Percentiles rank a stretch among this genome's conserved stretches.
These are phyloP conservation scores for Phytophthora pini DNA, from an alignment of 352 stramenopile genomes.

Conservation along the genomic window DNA sequence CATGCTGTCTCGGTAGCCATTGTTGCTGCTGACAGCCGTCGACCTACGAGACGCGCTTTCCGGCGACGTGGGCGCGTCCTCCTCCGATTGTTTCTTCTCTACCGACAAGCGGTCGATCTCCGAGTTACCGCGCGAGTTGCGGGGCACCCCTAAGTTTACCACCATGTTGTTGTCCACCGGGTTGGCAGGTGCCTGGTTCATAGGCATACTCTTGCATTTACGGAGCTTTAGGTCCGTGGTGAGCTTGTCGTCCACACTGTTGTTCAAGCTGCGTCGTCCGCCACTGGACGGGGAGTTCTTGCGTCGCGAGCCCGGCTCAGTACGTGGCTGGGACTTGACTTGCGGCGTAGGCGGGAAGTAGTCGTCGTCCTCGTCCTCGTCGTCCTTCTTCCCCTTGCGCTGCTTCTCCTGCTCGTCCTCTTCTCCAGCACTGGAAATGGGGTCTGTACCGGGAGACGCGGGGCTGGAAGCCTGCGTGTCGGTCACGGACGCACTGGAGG, in stretches of 20 bases:
- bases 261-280: slow-evolving; percentile 28
- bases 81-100: slow-evolving; percentile 31
- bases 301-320: slow-evolving; percentile 3
- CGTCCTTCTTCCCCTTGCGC: slow-evolving; percentile 22
- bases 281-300: slow-evolving; percentile 17
- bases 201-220: slow-evolving; percentile 42
- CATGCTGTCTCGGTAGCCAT: slow-evolving; percentile 67
- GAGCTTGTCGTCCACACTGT: slow-evolving; percentile 22
- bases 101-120: slow-evolving; percentile 49
- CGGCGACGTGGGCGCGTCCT: slow-evolving; percentile 21
- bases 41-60: slow-evolving; percentile 5
- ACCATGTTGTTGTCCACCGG: slow-evolving; percentile 31
- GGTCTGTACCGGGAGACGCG: slow-evolving; percentile 34
- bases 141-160: slow-evolving; percentile 34
- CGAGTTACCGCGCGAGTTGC: slow-evolving; percentile 42
- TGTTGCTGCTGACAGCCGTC: slow-evolving; percentile 17
- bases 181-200: slow-evolving; percentile 33
- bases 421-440: slow-evolving; percentile 31
- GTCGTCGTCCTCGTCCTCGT: slow-evolving; percentile 40
- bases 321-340: slow-evolving; percentile 13
- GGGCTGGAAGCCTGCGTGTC: slow-evolving; percentile 36
- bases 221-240: slow-evolving; percentile 27
- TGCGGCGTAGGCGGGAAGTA: slow-evolving; percentile 30
- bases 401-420: slow-evolving; percentile 41
- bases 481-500: slow-evolving; percentile 42